Conservation (phyloP, 164 flowering plant species). For the Umbellularia californica region DNA sequence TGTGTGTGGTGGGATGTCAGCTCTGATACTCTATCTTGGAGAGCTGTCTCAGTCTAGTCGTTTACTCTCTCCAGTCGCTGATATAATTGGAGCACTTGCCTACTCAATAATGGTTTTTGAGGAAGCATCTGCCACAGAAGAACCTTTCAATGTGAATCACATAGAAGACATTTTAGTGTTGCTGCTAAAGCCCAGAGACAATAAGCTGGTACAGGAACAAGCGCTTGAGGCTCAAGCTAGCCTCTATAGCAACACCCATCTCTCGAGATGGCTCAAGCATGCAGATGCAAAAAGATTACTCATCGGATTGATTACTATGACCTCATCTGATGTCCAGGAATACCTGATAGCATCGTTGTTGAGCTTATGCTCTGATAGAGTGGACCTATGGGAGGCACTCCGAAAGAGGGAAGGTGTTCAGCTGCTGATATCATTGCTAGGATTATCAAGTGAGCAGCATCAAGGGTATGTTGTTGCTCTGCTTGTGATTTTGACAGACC, state of each 20-base stretch:
- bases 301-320: slow-evolving; percentile 71
- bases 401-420: slow-evolving; percentile 81
- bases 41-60: slow-evolving; percentile 69
- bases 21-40: slow-evolving; percentile 65
- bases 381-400: slow-evolving; percentile 72
- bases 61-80: slow-evolving; percentile 77
- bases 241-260: slow-evolving; percentile 57
- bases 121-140: slow-evolving; percentile 33
- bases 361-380: slow-evolving; percentile 52
- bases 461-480: slow-evolving; percentile 78
- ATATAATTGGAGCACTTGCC: slow-evolving; percentile 86
- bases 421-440: slow-evolving; percentile 70
- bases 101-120: slow-evolving; percentile 70
- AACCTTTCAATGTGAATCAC: slow-evolving; percentile 49
- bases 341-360: slow-evolving; percentile 56
- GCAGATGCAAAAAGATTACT: slow-evolving; percentile 74
- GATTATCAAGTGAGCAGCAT: slow-evolving; percentile 82
- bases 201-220: slow-evolving; percentile 74
- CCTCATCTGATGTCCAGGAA: slow-evolving; percentile 65
- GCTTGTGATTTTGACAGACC: slow-evolving; percentile 66
- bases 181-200: slow-evolving; percentile 72
- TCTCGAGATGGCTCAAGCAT: slow-evolving; percentile 51
- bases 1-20: slow-evolving; percentile 73
- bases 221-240: slow-evolving; percentile 85
- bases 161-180: slow-evolving; percentile 54